Conservation (phyloP, 2,329 filamentous ascomycete species). For the Teratosphaeria gauchensis region DNA sequence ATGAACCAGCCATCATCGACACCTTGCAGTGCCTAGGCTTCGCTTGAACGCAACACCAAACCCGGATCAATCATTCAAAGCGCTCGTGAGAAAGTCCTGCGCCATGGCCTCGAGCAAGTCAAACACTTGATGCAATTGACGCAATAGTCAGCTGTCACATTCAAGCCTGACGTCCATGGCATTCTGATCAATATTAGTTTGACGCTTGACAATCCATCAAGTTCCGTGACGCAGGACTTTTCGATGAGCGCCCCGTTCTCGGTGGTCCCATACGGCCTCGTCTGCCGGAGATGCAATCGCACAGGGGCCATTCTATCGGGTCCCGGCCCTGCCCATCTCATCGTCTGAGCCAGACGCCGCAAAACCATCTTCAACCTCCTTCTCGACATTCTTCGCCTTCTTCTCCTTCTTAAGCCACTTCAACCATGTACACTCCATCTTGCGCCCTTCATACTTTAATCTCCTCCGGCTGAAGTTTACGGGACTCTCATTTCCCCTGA, state of each 20-base stretch:
- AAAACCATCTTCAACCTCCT: neutral
- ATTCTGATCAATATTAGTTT: too few relatives aligned
- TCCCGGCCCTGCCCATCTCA: neutral
- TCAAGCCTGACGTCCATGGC: too few relatives aligned
- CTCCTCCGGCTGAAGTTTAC: slow-evolving; percentile 32
- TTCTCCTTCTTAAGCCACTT: neutral
- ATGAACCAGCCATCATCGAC: neutral
- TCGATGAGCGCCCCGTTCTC: too few relatives aligned
- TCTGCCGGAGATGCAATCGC: neutral
- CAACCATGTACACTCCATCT: neutral
- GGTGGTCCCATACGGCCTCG: neutral
- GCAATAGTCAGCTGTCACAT: too few relatives aligned
- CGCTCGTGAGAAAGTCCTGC: too few relatives aligned
- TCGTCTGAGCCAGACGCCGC: neutral
- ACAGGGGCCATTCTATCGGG: neutral
- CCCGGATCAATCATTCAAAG: too few relatives aligned
- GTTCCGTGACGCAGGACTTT: too few relatives aligned
- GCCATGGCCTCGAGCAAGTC: too few relatives aligned
- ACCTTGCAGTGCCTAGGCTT: neutral
- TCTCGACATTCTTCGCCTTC: neutral
- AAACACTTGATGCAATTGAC: too few relatives aligned
- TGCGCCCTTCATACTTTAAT: neutral
- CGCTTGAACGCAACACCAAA: neutral
- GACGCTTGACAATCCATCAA: too few relatives aligned
- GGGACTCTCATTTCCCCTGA: slow-evolving; percentile 40